Base-by-base conservation (phyloP, 352 stramenopile genomes). In the Phytophthora quininea region DNA sequence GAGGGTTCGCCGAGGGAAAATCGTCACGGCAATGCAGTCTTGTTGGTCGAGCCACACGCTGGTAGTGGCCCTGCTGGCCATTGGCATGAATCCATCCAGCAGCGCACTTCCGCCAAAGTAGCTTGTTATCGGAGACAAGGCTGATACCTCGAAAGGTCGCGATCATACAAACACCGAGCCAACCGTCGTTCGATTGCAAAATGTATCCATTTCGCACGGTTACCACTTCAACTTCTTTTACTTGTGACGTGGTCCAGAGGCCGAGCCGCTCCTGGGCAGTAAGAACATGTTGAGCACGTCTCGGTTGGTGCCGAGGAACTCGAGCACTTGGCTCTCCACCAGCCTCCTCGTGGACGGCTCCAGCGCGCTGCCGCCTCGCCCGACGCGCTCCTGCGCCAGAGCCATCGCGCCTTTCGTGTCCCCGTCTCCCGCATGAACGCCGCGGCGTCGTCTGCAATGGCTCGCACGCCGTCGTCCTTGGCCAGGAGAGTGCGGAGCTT, bases 251-350 rank as follows among this genome's bases (percentile, higher is more conserved):
- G 32, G 14, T 42, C 61, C 49, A 19, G 62, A 59, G 48, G 53
- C 62, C 30, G 43, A 47, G 6, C 52, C 48, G 38, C 58, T 54
- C 35, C 80, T 79, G 6, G 87, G 85, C 15, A 96, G 63, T 27
- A 93, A 61, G 54, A 94, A 96, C 86, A 95, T 94, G 55, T 79
- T 80, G 52, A 95, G 75, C 12, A 95, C 75, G 29, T 96, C 86
- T 19, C 84, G 76, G 30, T 95, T 93, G 30, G 64, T 71, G 54
- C 83, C 81, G 24, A 95, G 71, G 51, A 95, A 95, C 52, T 90
- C 81, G 32, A 95, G 69, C 29, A 91, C 61, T 43, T 92, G 84
- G 43, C 80, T 87, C 72, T 96, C 86, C 46, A 96, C 82, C 58
- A 93, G 65, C 11, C 85, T 77, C 59, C 90, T 89, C 1, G 86